A percentile compares a stretch with the other conserved stretches of the same genome.
Evolutionary conservation across 306 rosid species (phyloP).

Genomic region (Aeschynomene evenia): DNA sequence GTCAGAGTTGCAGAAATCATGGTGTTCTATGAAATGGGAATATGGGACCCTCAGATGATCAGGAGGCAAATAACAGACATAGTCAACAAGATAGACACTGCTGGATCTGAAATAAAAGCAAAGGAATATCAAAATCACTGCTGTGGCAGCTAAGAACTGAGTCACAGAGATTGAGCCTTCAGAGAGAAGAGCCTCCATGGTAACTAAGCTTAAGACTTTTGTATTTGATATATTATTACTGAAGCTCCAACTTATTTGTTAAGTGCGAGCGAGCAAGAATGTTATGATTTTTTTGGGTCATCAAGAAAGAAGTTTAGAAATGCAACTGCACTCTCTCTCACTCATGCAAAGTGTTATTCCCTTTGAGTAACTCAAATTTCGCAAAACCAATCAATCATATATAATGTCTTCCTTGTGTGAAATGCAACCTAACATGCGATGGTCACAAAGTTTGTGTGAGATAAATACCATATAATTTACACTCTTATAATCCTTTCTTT

Average conservation of each 20-base stretch:
- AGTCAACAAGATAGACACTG: constrained; percentile 60
- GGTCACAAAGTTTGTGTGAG: constrained; percentile 41
- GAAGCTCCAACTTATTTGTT: constrained; percentile 2
- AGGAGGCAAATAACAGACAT: constrained; percentile 57
- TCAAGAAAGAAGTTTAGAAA: constrained; percentile 21
- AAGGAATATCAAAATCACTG: constrained; percentile 32
- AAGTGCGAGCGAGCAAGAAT: constrained; percentile 19
- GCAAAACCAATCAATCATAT: background rate
- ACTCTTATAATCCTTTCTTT: too few relatives aligned
- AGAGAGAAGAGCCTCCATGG: constrained; percentile 37
- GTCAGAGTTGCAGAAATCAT: background rate
- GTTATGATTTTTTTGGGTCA: background rate
- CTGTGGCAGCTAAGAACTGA: constrained; percentile 37
- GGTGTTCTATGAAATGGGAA: constrained; percentile 48
- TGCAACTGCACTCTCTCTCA: constrained; percentile 22
- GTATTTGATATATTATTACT: constrained; percentile 12
- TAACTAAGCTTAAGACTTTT: constrained; percentile 19
- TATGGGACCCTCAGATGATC: constrained; percentile 37
- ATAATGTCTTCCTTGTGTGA: background rate
- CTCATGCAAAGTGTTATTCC: constrained; percentile 31
- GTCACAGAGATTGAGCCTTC: constrained; percentile 28
- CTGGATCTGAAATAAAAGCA: constrained; percentile 33
- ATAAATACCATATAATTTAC: constrained; percentile 27
- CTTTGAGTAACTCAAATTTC: background rate
- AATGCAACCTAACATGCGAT: constrained; percentile 21